Evolutionary conservation across 2,329 filamentous ascomycete genomes (phyloP).

Genomic region (Fusarium subtropicale): DNA sequence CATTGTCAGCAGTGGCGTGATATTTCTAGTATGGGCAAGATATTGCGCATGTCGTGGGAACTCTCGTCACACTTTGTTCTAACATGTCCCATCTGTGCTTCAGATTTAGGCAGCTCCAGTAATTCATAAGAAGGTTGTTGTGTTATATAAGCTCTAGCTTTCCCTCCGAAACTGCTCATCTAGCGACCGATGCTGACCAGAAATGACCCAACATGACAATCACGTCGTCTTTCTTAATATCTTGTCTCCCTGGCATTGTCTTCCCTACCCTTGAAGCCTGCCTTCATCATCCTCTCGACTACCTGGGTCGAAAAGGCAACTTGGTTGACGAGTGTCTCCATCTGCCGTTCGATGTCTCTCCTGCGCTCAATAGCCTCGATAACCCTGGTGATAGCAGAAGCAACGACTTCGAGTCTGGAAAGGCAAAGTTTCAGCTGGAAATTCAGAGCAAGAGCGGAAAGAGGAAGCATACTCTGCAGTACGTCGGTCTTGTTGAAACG

Average conservation of each 20-base stretch:
- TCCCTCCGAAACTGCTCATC: neutral
- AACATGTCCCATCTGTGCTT: neutral
- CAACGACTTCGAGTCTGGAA: conserved; percentile 32
- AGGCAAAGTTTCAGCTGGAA: neutral
- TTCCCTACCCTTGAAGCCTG: conserved; percentile 47
- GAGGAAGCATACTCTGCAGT: conserved; percentile 38
- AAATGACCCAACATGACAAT: neutral
- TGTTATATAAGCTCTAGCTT: neutral
- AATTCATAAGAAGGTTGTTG: neutral
- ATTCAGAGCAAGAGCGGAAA: no score
- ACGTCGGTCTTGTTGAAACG: conserved; percentile 42
- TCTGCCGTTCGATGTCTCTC: conserved; percentile 45
- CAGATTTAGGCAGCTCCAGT: neutral
- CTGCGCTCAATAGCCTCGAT: conserved; percentile 43
- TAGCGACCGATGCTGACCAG: neutral
- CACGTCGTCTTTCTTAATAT: neutral
- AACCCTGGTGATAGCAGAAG: conserved; percentile 35
- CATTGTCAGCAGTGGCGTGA: conserved; percentile 40
- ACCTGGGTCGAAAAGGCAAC: conserved; percentile 35
- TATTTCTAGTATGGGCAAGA: neutral
- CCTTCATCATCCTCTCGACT: conserved; percentile 49
- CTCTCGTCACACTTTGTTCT: neutral
- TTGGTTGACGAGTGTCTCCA: conserved; percentile 42
- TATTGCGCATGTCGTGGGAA: neutral
- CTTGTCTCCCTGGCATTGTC: conserved; percentile 34